Evolutionary conservation across 208 protist genomes (phyloP).

Genomic region (Wallacemonas sp.): DNA sequence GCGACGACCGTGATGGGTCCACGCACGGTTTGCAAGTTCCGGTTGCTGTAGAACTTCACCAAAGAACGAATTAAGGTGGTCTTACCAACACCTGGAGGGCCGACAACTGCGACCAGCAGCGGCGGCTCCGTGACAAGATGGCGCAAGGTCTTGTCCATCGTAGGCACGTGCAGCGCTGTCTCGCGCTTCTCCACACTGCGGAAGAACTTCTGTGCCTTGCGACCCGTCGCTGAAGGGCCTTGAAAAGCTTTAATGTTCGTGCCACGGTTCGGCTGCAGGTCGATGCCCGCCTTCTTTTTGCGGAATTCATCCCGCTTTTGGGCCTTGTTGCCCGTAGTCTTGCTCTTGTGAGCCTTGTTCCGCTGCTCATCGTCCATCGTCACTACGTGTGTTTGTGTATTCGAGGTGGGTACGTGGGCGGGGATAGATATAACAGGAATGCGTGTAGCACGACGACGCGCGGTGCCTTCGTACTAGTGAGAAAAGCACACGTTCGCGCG

Average conservation of each 20-base stretch:
- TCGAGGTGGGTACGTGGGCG: too few relatives aligned
- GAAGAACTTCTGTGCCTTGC: conserved; percentile 82
- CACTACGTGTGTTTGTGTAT: not conserved
- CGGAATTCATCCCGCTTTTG: conserved; percentile 83
- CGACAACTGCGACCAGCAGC: conserved; percentile 96
- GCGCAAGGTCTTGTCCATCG: conserved; percentile 84
- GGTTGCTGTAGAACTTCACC: conserved; percentile 98
- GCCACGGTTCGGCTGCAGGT: conserved; percentile 89
- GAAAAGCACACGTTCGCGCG: too few relatives aligned
- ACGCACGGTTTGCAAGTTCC: conserved; percentile 91
- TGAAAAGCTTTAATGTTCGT: conserved; percentile 93
- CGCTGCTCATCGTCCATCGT: conserved; percentile 70
- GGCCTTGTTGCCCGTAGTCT: conserved; percentile 84
- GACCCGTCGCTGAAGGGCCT: conserved; percentile 54
- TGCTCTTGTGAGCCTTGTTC: conserved; percentile 91
- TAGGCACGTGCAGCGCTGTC: conserved; percentile 77
- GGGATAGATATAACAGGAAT: too few relatives aligned
- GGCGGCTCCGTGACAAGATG: conserved; percentile 92
- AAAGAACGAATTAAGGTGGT: conserved; percentile 97
- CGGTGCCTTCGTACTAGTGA: too few relatives aligned
- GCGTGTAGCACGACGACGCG: too few relatives aligned
- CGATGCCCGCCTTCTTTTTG: conserved; percentile 89
- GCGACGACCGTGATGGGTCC: conserved; percentile 98
- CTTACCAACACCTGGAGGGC: conserved; percentile 96
- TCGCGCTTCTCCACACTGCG: conserved; percentile 89